Base-by-base conservation (phyloP, 345 rosid genomes). In the Rhodomyrtus tomentosa region DNA sequence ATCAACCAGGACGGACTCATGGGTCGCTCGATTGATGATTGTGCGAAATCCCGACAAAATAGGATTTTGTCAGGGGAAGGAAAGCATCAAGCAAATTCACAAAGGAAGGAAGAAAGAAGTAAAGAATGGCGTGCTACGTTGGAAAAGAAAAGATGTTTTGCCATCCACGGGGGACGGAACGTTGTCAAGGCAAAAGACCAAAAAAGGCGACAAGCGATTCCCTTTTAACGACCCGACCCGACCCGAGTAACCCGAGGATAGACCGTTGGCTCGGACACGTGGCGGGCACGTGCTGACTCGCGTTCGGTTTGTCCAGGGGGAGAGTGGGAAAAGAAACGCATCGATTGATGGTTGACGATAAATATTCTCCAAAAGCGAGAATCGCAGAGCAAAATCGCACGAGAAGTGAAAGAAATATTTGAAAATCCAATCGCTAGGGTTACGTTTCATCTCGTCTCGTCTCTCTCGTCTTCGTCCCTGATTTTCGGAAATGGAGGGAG, bases 401-500 rank as follows among this genome's bases (percentile, higher is more conserved):
- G 50, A 49, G 0, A 2, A 49, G 50, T 13, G 50, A 49, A 10
- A 48, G 50, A 48, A 48, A 10, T 10, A 48, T 48, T 9, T 22
- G 40, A 3, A 36, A 29, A 59, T 59, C 40, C 40, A 29, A 36
- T 62, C 74, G 12, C 74, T 62, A 62, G 74, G 74, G 74, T 62
- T 62, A 7, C 42, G 40, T 52, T 20, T 53, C 54, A 20, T 29
- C 29, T 55, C 74, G 15, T 55, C 62, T 24, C 72, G 42, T 45
- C 72, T 56, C n/a, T n/a, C n/a, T 21, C 6, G 50, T 50, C 1
- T 20, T 42, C 49, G 55, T 55, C 40, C n/a, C 5, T 54, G 29
- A 80, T 32, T 45, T 72, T 50, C 32, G 84, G 59, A 25, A 76
- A 94, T 93, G 96, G 99, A 95, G 68, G 92, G 95, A 81, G 87